A percentile compares a stretch with the other conserved stretches of the same genome.
Conservation (phyloP, 2,329 filamentous ascomycete genomes). For the Capronia americana region DNA sequence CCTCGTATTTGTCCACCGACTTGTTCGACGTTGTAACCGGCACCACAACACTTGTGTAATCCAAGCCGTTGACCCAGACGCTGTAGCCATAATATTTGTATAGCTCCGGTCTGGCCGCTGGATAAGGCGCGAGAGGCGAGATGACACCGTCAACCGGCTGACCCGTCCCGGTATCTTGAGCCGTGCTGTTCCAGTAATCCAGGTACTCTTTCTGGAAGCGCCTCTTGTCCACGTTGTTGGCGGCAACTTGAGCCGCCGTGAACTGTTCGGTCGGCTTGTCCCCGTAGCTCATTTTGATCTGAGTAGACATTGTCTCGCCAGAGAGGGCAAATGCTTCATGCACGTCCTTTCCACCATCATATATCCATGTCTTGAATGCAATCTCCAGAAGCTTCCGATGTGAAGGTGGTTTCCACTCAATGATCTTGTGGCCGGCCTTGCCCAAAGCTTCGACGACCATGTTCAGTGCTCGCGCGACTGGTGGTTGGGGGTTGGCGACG, state of each 20-base stretch:
- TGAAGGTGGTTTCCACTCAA: slow-evolving; percentile 64
- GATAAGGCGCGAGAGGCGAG: slow-evolving; percentile 50
- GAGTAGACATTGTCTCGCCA: slow-evolving; percentile 59
- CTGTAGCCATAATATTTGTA: slow-evolving; percentile 51
- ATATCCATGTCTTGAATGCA: slow-evolving; percentile 51
- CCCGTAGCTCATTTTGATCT: slow-evolving; percentile 49
- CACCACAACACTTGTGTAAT: slow-evolving; percentile 53
- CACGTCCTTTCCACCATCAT: slow-evolving; percentile 60
- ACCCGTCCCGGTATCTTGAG: slow-evolving; percentile 55
- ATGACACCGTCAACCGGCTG: slow-evolving; percentile 61
- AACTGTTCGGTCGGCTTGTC: slow-evolving; percentile 44
- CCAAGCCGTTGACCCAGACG: slow-evolving; percentile 48
- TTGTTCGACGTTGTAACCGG: slow-evolving; percentile 55
- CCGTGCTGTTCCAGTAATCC: slow-evolving; percentile 69
- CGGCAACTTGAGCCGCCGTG: slow-evolving; percentile 53
- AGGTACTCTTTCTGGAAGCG: slow-evolving; percentile 65
- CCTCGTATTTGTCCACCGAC: slow-evolving; percentile 47
- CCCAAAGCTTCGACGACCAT: slow-evolving; percentile 58
- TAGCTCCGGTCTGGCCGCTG: slow-evolving; percentile 49
- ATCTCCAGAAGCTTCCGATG: slow-evolving; percentile 51
- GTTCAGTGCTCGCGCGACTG: slow-evolving; percentile 61
- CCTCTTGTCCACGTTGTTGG: slow-evolving; percentile 60
- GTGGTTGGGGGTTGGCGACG: slow-evolving; percentile 60
- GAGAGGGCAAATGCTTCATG: slow-evolving; percentile 59
- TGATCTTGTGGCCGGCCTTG: slow-evolving; percentile 62